These are phyloP conservation scores for Fusarium protoensiforme DNA, from an alignment of 2,329 filamentous ascomycete genomes.

Conservation along the genomic window DNA sequence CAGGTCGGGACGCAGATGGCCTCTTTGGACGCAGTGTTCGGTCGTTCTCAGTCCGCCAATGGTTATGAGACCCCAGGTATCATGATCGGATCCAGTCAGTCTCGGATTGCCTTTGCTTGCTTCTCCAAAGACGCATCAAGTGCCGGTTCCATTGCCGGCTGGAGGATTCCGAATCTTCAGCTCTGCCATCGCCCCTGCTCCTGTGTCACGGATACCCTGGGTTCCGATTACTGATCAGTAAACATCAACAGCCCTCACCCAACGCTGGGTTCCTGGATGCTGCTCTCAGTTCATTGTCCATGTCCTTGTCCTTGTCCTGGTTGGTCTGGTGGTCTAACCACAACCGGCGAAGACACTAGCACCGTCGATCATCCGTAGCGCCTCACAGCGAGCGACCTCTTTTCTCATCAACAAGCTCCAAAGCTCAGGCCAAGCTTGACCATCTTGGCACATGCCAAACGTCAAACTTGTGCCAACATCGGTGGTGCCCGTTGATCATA, in stretches of 20 bases:
- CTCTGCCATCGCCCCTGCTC: conserved; percentile 6
- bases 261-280: conserved; percentile 2
- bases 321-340: conserved; percentile 21
- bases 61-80: background rate
- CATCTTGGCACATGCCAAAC: conserved; percentile 31
- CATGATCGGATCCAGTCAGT: background rate
- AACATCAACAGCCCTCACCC: conserved; percentile 8
- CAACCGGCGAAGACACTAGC: conserved; percentile 34
- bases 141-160: background rate
- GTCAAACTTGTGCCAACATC: background rate
- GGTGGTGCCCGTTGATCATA: background rate
- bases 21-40: background rate
- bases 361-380: conserved; percentile 45
- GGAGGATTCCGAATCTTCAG: conserved; percentile 6
- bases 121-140: background rate
- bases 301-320: conserved; percentile 1
- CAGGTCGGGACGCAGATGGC: background rate
- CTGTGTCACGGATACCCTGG: conserved; percentile 4
- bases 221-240: conserved; percentile 26
- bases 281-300: background rate
- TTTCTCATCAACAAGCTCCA: conserved; percentile 18
- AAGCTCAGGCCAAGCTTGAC: conserved; percentile 17
- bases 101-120: background rate
- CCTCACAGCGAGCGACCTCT: conserved; percentile 21
- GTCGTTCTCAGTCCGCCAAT: conserved; percentile 11